These are phyloP conservation scores for Magnolia changhungtana DNA, from an alignment of 164 flowering plant genomes.

Conservation along the genomic window DNA sequence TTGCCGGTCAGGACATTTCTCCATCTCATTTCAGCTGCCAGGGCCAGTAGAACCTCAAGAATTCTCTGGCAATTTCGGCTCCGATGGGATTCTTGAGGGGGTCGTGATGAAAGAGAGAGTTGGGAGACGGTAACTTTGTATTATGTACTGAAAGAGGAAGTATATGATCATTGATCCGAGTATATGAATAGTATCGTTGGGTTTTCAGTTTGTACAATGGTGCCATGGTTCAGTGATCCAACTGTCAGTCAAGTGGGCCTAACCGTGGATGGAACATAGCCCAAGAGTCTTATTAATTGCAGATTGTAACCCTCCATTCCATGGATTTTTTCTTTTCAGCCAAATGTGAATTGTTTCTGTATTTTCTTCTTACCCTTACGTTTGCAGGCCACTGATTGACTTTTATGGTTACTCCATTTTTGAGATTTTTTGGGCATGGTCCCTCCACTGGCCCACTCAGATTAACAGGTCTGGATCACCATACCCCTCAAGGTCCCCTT, in stretches of 20 bases:
- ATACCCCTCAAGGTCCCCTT: neutral
- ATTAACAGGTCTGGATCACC: no score
- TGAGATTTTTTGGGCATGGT: no score
- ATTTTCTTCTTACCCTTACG: neutral
- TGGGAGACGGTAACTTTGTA: neutral
- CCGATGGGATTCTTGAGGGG: conserved; percentile 72
- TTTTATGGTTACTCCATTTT: no score
- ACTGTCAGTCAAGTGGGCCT: neutral
- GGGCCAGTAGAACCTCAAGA: conserved; percentile 62
- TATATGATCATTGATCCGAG: neutral
- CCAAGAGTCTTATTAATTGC: neutral
- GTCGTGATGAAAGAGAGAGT: conserved; percentile 39
- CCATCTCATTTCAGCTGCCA: conserved; percentile 62
- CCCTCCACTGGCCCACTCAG: no score
- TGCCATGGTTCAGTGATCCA: neutral
- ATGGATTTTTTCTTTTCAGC: neutral
- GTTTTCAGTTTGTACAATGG: neutral
- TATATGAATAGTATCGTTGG: neutral
- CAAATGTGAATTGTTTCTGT: neutral
- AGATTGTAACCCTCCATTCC: neutral
- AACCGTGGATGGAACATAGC: neutral
- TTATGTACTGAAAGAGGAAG: neutral
- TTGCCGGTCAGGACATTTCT: conserved; percentile 61
- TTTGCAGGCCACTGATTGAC: no score
- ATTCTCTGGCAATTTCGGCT: conserved; percentile 51